Base-by-base conservation (phyloP, 2,329 filamentous ascomycete species). In the Neofusicoccum sp. region DNA sequence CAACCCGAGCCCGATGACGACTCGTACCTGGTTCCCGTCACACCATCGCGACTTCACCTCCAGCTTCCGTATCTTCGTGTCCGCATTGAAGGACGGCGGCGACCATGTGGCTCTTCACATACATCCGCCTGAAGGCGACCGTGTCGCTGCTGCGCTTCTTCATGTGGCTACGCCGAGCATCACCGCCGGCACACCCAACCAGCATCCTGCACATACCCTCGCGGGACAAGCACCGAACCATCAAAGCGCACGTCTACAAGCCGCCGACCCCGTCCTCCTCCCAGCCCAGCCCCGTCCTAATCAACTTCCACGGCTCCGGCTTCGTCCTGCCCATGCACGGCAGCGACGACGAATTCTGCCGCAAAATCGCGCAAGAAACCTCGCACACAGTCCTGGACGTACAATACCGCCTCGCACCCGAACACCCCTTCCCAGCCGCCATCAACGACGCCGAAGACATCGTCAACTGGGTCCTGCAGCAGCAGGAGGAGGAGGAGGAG, bases 291-390 rank as follows among this genome's bases (percentile, higher is more conserved):
- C 73, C 72, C 1, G 66, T 73, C 24, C 61, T 75, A 8, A 48
- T 75, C 43, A 75, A 74, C 62, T 71, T 70, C 64, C 71, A 71
- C 63, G 72, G 72, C 60, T 67, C 64, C 57, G 73, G 73, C 40
- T 75, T 72, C 63, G 62, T 72, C 16, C 47, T 75, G 33, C 65
- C 70, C 1, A 62, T 73, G n/a, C 70, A 77, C 43, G 77, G 77
- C 45, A 69, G 64, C 63, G 78, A 80, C 61, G 69, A 74, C 34
- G 54, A 63, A 5, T 80, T 73, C 65, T 78, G 75, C 60, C 68
- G 68, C 6, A 67, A 64, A 26, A 59, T 79, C 26, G 69, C 71
- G 6, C 62, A 63, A 1, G 65, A 71, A 3, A 65, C 67, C 2
- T 63, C 64, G 0, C 58, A 75, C 62, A 68, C 66, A 4, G 70